These are phyloP conservation scores for Luffa aegyptiaca DNA, from an alignment of 306 rosid genomes.

Conservation along the genomic window DNA sequence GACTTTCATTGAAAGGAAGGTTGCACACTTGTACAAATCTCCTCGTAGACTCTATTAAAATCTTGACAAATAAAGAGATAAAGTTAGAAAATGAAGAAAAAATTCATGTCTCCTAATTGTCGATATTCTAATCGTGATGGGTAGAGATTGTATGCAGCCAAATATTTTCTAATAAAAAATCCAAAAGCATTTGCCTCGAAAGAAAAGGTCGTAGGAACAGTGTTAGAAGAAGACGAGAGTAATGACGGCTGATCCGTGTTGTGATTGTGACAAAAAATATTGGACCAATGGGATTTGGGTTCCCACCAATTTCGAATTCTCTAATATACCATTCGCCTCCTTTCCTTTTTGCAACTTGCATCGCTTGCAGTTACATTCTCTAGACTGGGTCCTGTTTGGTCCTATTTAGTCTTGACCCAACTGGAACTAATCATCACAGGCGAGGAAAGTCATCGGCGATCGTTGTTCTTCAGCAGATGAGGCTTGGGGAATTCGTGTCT, in stretches of 20 bases:
- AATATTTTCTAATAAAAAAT: background rate
- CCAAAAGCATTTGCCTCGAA: background rate
- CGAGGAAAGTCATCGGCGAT: background rate
- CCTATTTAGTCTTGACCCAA: background rate
- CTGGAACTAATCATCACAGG: background rate
- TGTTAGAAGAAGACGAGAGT: background rate
- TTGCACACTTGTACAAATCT: too few relatives aligned
- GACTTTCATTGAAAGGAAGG: background rate
- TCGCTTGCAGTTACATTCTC: background rate
- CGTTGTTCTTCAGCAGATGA: background rate
- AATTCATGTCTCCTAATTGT: too few relatives aligned
- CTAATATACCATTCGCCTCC: background rate
- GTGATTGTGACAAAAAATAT: background rate
- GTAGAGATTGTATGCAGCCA: too few relatives aligned
- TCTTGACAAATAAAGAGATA: too few relatives aligned
- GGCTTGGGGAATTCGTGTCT: background rate
- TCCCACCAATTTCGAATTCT: conserved; percentile 6
- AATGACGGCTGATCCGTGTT: background rate
- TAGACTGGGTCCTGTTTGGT: conserved; percentile 1
- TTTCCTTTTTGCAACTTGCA: background rate
- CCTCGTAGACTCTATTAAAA: too few relatives aligned
- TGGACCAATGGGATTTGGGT: background rate
- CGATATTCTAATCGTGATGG: too few relatives aligned
- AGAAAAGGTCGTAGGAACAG: background rate
- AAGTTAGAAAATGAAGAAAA: too few relatives aligned